These are phyloP conservation scores for Ophiocordyceps camponoti-leonardi DNA, from an alignment of 2,329 filamentous ascomycete genomes.

Conservation along the genomic window DNA sequence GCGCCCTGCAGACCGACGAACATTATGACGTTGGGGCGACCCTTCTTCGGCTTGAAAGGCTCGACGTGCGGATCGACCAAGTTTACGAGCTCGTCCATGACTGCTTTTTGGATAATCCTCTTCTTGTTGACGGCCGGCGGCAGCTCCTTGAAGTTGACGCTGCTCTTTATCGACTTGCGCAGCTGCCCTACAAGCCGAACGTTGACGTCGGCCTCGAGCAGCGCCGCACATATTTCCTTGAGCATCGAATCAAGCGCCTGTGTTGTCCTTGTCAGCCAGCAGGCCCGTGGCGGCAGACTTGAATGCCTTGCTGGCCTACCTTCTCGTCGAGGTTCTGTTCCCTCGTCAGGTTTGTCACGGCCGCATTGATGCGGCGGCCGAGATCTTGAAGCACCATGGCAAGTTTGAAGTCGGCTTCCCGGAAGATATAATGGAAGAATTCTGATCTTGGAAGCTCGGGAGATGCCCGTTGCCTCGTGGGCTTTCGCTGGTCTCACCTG, in stretches of 20 bases:
- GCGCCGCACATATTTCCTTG: conserved; percentile 91
- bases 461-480: too few species aligned
- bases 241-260: conserved; percentile 95
- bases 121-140: conserved; percentile 94
- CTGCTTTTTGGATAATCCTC: conserved; percentile 89
- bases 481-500: too few species aligned
- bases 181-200: conserved; percentile 81
- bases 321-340: conserved; percentile 94
- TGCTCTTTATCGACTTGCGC: conserved; percentile 77
- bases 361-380: conserved; percentile 93
- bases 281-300: neutral
- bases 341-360: conserved; percentile 81
- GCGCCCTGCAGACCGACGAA: conserved; percentile 96
- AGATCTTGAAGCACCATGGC: conserved; percentile 97
- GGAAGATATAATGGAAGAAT: too few species aligned
- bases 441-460: too few species aligned
- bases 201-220: conserved; percentile 94
- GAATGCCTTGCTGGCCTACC: conserved; percentile 26
- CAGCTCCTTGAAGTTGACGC: conserved; percentile 90
- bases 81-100: conserved; percentile 91
- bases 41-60: conserved; percentile 93
- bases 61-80: conserved; percentile 92
- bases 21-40: conserved; percentile 95
- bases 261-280: neutral
- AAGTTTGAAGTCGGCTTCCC: neutral